These are phyloP conservation scores for Xylariomycetidae sp. DNA, from an alignment of 2,329 filamentous ascomycete genomes.

Conservation along the genomic window DNA sequence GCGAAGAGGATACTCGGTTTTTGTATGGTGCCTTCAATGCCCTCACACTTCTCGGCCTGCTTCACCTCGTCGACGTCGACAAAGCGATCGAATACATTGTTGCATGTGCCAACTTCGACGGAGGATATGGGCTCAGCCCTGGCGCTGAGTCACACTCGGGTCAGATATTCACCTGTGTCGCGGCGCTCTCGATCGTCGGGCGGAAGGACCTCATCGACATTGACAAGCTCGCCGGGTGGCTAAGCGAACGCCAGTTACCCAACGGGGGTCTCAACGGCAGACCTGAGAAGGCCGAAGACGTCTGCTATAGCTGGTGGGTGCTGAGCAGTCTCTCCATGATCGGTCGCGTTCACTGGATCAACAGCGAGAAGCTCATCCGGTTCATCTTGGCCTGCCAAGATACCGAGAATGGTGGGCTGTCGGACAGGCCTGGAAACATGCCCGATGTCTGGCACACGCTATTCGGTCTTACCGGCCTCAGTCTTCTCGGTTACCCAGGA, in stretches of 20 bases:
- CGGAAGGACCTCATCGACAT: constrained; percentile 75
- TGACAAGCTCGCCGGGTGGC: constrained; percentile 79
- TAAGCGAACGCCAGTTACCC: constrained; percentile 85
- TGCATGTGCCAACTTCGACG: constrained; percentile 87
- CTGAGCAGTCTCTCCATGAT: constrained; percentile 88
- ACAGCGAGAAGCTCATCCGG: constrained; percentile 65
- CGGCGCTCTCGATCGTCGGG: constrained; percentile 75
- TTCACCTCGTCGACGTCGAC: constrained; percentile 69
- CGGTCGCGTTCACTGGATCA: constrained; percentile 84
- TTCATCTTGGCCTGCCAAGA: constrained; percentile 93
- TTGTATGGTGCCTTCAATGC: constrained; percentile 87
- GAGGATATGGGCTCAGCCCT: constrained; percentile 83
- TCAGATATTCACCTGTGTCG: constrained; percentile 92
- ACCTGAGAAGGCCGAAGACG: constrained; percentile 92
- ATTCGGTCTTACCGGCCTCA: constrained; percentile 84
- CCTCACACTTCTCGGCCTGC: constrained; percentile 71
- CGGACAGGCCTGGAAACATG: constrained; percentile 87
- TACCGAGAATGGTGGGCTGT: constrained; percentile 72
- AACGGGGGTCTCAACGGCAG: constrained; percentile 88
- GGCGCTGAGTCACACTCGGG: constrained; percentile 92
- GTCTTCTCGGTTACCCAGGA: constrained; percentile 71
- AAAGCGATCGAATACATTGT: constrained; percentile 75
- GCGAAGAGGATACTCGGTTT: constrained; percentile 91
- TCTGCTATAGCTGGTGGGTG: constrained; percentile 99
- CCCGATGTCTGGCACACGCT: constrained; percentile 96